Conservation (phyloP, 768 basidiomycete genomes). For the Xerocomellus intermedius region DNA sequence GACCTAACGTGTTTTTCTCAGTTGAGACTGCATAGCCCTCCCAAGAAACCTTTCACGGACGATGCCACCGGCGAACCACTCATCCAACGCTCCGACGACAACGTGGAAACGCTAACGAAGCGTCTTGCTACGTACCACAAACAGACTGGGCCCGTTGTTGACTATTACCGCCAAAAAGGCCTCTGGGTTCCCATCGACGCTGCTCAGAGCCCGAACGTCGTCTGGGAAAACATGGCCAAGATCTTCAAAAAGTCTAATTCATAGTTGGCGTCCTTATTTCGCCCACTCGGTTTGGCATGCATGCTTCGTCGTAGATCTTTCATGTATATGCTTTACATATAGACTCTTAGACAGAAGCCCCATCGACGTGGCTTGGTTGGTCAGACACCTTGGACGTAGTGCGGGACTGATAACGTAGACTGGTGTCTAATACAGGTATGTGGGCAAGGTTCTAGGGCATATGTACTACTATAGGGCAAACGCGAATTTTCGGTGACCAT, state of each 20-base stretch:
- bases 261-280: conserved; percentile 5
- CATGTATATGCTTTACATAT: conserved; percentile 24
- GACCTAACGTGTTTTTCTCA: conserved; percentile 10
- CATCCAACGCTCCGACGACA: conserved; percentile 97
- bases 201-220: conserved; percentile 86
- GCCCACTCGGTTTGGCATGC: not conserved
- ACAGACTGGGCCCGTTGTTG: conserved; percentile 94
- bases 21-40: conserved; percentile 60
- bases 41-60: conserved; percentile 93
- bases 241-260: conserved; percentile 47
- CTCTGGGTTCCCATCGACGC: conserved; percentile 93
- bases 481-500: conserved; percentile 4
- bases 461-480: conserved; percentile 1
- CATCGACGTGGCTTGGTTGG: conserved; percentile 1
- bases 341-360: conserved; percentile 17
- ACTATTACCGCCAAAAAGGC: conserved; percentile 91
- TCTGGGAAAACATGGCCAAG: conserved; percentile 81
- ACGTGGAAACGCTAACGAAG: conserved; percentile 90
- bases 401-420: not conserved
- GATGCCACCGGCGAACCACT: conserved; percentile 95
- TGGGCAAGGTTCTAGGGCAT: conserved; percentile 12
- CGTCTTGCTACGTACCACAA: conserved; percentile 86
- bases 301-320: conserved; percentile 18
- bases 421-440: conserved; percentile 22
- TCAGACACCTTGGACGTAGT: not conserved